A percentile compares a stretch with the other conserved stretches of the same genome.
These are phyloP conservation scores for Trypanosoma brucei DNA, from an alignment of 208 protist genomes.

Conservation along the genomic window DNA sequence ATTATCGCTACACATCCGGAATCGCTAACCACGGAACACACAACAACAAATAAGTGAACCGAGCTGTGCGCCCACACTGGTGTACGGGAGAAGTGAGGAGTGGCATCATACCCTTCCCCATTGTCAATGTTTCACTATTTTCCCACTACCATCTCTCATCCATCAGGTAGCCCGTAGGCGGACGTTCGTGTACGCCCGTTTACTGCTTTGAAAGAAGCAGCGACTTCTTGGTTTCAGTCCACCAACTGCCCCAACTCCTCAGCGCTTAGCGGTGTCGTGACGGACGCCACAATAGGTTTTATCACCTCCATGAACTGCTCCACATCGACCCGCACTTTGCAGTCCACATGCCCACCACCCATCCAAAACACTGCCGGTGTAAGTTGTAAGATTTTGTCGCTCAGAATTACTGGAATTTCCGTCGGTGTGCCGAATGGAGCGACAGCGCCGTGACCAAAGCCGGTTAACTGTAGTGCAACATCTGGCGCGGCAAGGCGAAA, in stretches of 20 bases:
- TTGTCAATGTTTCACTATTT: too few relatives aligned
- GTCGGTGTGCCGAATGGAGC: constrained; percentile 50
- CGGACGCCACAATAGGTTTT: constrained; percentile 51
- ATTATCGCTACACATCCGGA: too few relatives aligned
- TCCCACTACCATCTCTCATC: too few relatives aligned
- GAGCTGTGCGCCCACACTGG: too few relatives aligned
- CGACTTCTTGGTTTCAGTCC: constrained; percentile 3
- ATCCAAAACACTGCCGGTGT: constrained; percentile 60
- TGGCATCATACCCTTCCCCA: too few relatives aligned
- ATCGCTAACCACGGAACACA: too few relatives aligned
- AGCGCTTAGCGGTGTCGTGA: constrained; percentile 57
- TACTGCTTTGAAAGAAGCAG: not conserved
- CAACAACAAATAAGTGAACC: too few relatives aligned
- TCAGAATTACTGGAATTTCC: constrained; percentile 73
- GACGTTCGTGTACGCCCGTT: too few relatives aligned
- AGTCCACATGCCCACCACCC: constrained; percentile 80
- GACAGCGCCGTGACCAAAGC: constrained; percentile 69
- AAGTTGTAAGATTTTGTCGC: constrained; percentile 38
- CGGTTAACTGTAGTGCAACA: constrained; percentile 51
- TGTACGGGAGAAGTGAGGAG: too few relatives aligned
- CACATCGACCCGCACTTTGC: constrained; percentile 67
- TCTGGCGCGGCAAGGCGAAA: constrained; percentile 64
- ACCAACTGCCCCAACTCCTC: constrained; percentile 53
- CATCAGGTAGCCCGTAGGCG: too few relatives aligned
- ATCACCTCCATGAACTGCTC: constrained; percentile 57